Percentiles rank a stretch among this genome's conserved stretches.
These are phyloP conservation scores for Aphanomyces stellatus DNA, from an alignment of 352 stramenopile genomes.

Conservation along the genomic window DNA sequence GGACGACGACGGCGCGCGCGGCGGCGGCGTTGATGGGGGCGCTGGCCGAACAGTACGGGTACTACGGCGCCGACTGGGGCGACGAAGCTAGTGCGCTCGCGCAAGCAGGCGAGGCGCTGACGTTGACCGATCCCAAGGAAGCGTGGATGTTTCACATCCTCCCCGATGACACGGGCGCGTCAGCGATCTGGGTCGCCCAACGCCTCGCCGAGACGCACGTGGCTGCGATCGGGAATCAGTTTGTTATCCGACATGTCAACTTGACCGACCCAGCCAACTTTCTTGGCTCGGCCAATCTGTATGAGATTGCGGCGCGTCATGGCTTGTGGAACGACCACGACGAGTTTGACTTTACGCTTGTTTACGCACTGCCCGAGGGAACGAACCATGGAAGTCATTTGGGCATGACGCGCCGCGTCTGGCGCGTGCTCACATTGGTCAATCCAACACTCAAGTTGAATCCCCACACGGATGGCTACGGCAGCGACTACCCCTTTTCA, in stretches of 20 bases:
- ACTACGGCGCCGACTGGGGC: constrained; percentile 68
- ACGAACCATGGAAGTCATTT: too few species aligned
- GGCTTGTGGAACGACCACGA: constrained; percentile 57
- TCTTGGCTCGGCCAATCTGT: constrained; percentile 83
- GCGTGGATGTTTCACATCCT: constrained; percentile 74
- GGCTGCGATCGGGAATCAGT: constrained; percentile 88
- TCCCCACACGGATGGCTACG: constrained; percentile 60
- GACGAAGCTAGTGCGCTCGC: constrained; percentile 23
- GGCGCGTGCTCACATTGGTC: constrained; percentile 81
- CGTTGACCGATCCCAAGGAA: constrained; percentile 41
- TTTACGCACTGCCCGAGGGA: too few species aligned
- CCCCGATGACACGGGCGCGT: constrained; percentile 42
- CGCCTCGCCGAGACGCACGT: constrained; percentile 24
- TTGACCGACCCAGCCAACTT: constrained; percentile 71
- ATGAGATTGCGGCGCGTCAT: constrained; percentile 78
- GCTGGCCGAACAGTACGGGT: constrained; percentile 84
- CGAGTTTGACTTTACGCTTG: constrained; percentile 84
- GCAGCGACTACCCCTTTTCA: constrained; percentile 82
- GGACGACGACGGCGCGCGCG: constrained; percentile 64
- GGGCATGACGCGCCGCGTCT: constrained; percentile 84
- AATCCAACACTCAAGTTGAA: constrained; percentile 61
- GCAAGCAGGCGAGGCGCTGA: constrained; percentile 43
- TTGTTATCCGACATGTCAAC: constrained; percentile 88
- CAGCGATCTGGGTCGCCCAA: constrained; percentile 39
- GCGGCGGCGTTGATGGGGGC: constrained; percentile 89